These are phyloP conservation scores for Leccinum subtestaceum DNA, from an alignment of 768 basidiomycete genomes.

Conservation along the genomic window DNA sequence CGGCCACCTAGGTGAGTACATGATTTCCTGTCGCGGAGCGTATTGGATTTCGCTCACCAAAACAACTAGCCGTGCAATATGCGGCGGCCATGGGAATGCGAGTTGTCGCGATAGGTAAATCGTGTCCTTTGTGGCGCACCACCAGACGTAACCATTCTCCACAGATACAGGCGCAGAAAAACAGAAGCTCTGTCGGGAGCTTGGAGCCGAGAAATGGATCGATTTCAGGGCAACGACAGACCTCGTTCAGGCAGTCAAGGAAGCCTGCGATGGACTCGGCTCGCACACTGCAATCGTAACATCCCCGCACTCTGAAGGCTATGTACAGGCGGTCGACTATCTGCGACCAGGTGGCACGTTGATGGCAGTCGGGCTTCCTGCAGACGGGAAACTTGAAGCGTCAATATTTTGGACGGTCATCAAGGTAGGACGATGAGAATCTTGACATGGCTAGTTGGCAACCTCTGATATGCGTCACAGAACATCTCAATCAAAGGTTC, in stretches of 20 bases:
- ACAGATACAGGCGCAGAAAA: conserved; percentile 75
- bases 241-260: conserved; percentile 61
- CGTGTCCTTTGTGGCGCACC: no score
- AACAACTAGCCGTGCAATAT: conserved; percentile 66
- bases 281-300: conserved; percentile 70
- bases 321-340: conserved; percentile 66
- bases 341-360: conserved; percentile 69
- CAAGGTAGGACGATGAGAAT: conserved; percentile 38
- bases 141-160: not conserved
- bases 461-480: conserved; percentile 7
- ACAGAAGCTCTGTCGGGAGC: conserved; percentile 51
- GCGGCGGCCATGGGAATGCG: conserved; percentile 74
- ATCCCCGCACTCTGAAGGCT: conserved; percentile 44
- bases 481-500: conserved; percentile 34
- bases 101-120: conserved; percentile 68
- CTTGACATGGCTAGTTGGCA: no score
- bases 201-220: conserved; percentile 76
- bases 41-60: not conserved
- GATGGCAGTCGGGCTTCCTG: conserved; percentile 78
- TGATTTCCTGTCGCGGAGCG: not conserved
- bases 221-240: conserved; percentile 73
- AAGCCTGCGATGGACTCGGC: conserved; percentile 62
- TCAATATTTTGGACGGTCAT: conserved; percentile 72
- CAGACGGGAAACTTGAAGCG: conserved; percentile 51
- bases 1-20: conserved; percentile 76